Conservation (phyloP, 2,329 filamentous ascomycete species). For the Aspergillus texensis region DNA sequence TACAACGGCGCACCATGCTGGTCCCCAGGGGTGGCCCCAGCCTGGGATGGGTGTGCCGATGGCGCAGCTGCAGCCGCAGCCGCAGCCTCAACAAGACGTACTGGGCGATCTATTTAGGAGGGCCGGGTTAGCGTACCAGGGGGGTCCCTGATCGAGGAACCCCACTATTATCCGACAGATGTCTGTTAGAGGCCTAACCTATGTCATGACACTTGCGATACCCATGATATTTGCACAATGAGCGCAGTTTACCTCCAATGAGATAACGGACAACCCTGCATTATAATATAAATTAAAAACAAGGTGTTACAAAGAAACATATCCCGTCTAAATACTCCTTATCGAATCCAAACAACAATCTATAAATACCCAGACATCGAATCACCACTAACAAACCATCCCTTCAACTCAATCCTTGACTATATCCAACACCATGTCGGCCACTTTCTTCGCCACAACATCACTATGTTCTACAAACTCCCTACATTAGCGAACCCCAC, state of each 20-base stretch:
- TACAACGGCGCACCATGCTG: slow-evolving; percentile 49
- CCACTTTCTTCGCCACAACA: slow-evolving; percentile 56
- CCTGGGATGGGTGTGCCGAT: slow-evolving; percentile 13
- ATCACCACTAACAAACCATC: not conserved
- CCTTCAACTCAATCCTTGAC: slow-evolving; percentile 14
- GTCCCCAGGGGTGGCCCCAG: slow-evolving; percentile 24
- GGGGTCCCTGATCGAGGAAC: not conserved
- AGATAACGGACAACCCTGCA: not conserved
- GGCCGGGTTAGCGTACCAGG: slow-evolving; percentile 41
- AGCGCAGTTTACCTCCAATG: not conserved
- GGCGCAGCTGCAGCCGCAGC: slow-evolving; percentile 13
- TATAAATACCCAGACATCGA: not conserved
- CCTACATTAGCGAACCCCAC: slow-evolving; percentile 10
- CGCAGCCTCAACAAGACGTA: slow-evolving; percentile 36
- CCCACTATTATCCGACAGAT: not conserved
- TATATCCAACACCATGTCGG: slow-evolving; percentile 51
- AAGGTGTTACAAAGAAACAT: not conserved
- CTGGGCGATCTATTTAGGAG: slow-evolving; percentile 47
- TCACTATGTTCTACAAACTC: slow-evolving; percentile 40
- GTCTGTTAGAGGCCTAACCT: slow-evolving; percentile 1
- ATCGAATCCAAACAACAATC: not conserved
- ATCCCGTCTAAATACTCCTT: not conserved
- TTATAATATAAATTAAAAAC: not conserved
- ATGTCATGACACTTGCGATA: slow-evolving; percentile 10
- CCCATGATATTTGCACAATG: slow-evolving; percentile 7